Evolutionary conservation across 306 rosid genomes (phyloP).

Genomic region (Styphnolobium japonicum): DNA sequence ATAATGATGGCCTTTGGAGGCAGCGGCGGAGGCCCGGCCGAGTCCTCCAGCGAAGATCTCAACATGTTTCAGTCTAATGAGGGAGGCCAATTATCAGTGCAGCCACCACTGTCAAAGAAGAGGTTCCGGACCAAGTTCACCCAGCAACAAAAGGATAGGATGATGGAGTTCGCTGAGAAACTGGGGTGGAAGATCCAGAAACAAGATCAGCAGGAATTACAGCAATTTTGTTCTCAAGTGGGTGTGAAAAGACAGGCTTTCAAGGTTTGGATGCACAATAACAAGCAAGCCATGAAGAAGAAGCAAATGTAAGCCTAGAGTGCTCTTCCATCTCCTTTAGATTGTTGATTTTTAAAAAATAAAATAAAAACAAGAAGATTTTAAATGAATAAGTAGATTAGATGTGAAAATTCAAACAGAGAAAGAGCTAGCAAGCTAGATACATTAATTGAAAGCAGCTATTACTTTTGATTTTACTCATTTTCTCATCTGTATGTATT

Average conservation of each 20-base stretch:
- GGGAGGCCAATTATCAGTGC: constrained; percentile 30
- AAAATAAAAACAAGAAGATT: neutral
- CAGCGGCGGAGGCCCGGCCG: constrained; percentile 47
- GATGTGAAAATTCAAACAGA: constrained; percentile 30
- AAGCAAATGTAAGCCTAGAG: constrained; percentile 51
- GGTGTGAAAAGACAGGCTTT: constrained; percentile 75
- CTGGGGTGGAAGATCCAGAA: constrained; percentile 91
- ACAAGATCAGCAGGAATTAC: constrained; percentile 82
- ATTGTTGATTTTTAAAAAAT: too few species aligned
- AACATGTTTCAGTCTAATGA: constrained; percentile 43
- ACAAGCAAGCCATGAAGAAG: constrained; percentile 81
- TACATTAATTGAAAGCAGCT: constrained; percentile 2
- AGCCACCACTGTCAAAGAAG: constrained; percentile 50
- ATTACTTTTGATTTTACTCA: constrained; percentile 7
- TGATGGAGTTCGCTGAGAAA: constrained; percentile 85
- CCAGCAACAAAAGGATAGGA: constrained; percentile 71
- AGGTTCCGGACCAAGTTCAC: constrained; percentile 80
- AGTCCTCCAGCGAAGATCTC: constrained; percentile 89
- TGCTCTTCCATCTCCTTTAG: neutral
- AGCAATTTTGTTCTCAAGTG: constrained; percentile 69
- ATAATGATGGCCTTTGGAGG: constrained; percentile 85
- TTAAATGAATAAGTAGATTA: constrained; percentile 33
- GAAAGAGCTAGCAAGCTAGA: constrained; percentile 4
- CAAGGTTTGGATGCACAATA: constrained; percentile 99
- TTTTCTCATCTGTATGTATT: neutral